A percentile compares a stretch with the other conserved stretches of the same genome.
These are phyloP conservation scores for Trametes villosa DNA, from an alignment of 768 basidiomycete species.

Conservation along the genomic window DNA sequence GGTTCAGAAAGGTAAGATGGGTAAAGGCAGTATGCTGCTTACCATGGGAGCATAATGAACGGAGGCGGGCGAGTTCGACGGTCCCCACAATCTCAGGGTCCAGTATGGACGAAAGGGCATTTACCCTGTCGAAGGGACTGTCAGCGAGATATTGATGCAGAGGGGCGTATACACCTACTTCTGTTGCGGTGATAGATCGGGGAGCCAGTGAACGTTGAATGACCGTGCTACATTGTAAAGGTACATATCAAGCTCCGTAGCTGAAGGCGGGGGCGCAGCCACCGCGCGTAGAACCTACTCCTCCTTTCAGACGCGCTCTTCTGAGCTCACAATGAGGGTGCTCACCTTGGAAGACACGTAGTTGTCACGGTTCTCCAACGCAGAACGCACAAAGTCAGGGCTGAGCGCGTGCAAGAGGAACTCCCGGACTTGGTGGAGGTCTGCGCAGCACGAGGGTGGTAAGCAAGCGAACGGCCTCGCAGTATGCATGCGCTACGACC, in stretches of 20 bases:
- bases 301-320: background rate
- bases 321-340: background rate
- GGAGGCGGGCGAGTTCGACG: constrained; percentile 61
- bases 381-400: constrained; percentile 58
- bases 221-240: constrained; percentile 56
- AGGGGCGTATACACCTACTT: constrained; percentile 47
- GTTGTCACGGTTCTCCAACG: constrained; percentile 51
- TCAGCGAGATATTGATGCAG: background rate
- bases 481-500: constrained; percentile 42
- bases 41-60: constrained; percentile 66
- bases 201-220: constrained; percentile 62
- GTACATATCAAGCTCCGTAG: constrained; percentile 57
- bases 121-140: constrained; percentile 45
- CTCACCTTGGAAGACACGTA: constrained; percentile 57
- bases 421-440: constrained; percentile 59
- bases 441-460: constrained; percentile 39
- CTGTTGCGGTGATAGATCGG: constrained; percentile 63
- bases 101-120: constrained; percentile 62
- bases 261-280: constrained; percentile 57
- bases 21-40: constrained; percentile 28
- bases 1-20: background rate
- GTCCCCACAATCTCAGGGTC: constrained; percentile 51
- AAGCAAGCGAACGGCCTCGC: constrained; percentile 1
- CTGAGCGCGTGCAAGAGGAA: constrained; percentile 61
- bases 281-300: constrained; percentile 55